phyloP scores from a whole-genome alignment of 2,329 filamentous ascomycete genomes.

The Claviceps cyperi region DNA sequence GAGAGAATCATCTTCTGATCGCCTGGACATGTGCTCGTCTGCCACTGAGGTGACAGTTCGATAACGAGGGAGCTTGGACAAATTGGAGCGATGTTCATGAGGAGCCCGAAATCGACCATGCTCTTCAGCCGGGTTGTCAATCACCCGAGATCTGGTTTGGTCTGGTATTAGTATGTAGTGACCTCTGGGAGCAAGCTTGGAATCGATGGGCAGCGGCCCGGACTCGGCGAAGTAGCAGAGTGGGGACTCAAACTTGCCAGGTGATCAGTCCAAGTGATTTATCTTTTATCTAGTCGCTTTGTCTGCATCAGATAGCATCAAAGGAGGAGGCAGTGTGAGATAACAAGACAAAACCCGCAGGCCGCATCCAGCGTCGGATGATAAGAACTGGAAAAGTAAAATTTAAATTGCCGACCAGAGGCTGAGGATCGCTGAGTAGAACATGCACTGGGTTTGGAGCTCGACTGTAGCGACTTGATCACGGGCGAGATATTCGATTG shows the following conservation, averaged over 20 bases:
- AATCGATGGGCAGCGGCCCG: not conserved
- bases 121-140: not conserved
- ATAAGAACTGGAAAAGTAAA: not conserved
- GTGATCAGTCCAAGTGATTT: not conserved
- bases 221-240: not conserved
- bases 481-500: not conserved
- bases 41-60: constrained; percentile 6
- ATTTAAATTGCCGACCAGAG: not conserved
- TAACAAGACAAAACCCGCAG: not conserved
- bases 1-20: constrained; percentile 41
- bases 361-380: constrained; percentile 1
- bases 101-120: not conserved
- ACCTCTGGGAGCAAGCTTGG: not conserved
- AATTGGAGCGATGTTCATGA: not conserved
- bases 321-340: not conserved
- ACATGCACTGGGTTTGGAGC: not conserved
- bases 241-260: not conserved
- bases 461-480: not conserved
- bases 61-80: constrained; percentile 4
- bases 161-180: not conserved
- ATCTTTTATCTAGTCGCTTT: too few species aligned
- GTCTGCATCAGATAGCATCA: constrained; percentile 2
- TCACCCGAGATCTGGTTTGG: not conserved
- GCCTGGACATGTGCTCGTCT: constrained; percentile 44
- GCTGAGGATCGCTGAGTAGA: not conserved